Evolutionary conservation across 2,329 filamentous ascomycete genomes (phyloP).

Genomic region (Paracoccidioides brasiliensis): DNA sequence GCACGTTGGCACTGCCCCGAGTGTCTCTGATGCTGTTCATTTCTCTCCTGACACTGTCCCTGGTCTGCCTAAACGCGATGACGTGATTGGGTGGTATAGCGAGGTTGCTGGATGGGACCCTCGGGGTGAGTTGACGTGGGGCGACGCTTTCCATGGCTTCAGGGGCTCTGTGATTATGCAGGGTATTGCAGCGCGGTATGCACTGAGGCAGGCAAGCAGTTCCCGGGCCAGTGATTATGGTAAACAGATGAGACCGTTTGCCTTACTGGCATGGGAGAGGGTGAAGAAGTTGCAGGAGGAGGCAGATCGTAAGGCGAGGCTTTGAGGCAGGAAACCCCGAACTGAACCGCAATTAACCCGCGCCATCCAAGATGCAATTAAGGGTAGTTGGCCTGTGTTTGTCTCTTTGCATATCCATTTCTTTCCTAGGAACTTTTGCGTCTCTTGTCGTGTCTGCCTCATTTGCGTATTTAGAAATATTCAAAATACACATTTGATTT

Average conservation of each 20-base stretch:
- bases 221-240: conserved; percentile 64
- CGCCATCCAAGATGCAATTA: neutral
- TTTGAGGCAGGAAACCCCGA: conserved; percentile 24
- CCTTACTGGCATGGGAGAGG: conserved; percentile 63
- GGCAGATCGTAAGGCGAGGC: conserved; percentile 27
- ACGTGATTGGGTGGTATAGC: conserved; percentile 53
- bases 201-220: conserved; percentile 77
- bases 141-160: conserved; percentile 50
- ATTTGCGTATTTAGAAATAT: neutral
- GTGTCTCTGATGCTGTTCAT: conserved; percentile 21
- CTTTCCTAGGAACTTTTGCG: neutral
- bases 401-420: neutral
- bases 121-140: conserved; percentile 44
- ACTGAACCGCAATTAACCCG: neutral
- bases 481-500: neutral
- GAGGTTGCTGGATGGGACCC: conserved; percentile 61
- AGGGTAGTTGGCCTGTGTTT: neutral
- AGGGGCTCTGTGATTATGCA: conserved; percentile 56
- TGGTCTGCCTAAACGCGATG: conserved; percentile 50
- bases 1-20: conserved; percentile 21
- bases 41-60: conserved; percentile 53
- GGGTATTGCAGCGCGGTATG: conserved; percentile 83
- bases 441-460: neutral
- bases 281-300: conserved; percentile 41
- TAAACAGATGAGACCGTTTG: conserved; percentile 55